Evolutionary conservation across 768 basidiomycete genomes (phyloP).

Genomic region (Pilatotrama ljubarskyi): DNA sequence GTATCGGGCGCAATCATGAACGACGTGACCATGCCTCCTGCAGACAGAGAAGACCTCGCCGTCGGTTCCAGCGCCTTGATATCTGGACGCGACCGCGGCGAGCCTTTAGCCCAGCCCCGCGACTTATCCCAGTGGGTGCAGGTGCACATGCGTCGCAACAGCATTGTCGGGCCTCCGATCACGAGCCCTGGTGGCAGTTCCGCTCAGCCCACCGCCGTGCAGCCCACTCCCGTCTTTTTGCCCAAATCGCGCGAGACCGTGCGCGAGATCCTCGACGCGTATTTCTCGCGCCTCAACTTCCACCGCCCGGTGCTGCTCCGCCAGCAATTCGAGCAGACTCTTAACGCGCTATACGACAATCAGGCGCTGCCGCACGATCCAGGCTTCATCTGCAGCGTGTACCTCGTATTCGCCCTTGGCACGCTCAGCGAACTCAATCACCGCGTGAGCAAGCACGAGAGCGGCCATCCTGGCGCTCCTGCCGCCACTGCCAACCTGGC

Average conservation of each 20-base stretch:
- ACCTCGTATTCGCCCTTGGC: slow-evolving; percentile 76
- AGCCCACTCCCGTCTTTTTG: slow-evolving; percentile 59
- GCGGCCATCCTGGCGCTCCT: slow-evolving; percentile 37
- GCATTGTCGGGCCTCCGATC: slow-evolving; percentile 26
- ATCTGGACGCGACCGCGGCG: slow-evolving; percentile 68
- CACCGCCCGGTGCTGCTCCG: slow-evolving; percentile 79
- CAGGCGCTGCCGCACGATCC: slow-evolving; percentile 60
- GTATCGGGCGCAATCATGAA: slow-evolving; percentile 71
- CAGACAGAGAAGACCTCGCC: slow-evolving; percentile 72
- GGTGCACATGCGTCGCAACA: slow-evolving; percentile 49
- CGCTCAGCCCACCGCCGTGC: slow-evolving; percentile 18
- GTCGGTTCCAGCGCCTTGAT: slow-evolving; percentile 72
- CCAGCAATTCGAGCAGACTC: slow-evolving; percentile 62
- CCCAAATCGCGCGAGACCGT: slow-evolving; percentile 76
- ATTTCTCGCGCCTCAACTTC: slow-evolving; percentile 75
- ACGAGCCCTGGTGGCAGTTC: slow-evolving; percentile 16
- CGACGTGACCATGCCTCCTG: slow-evolving; percentile 55
- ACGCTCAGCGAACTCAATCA: slow-evolving; percentile 83
- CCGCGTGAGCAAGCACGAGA: slow-evolving; percentile 55
- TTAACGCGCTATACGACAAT: slow-evolving; percentile 68
- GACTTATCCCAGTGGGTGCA: slow-evolving; percentile 63
- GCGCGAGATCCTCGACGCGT: slow-evolving; percentile 60
- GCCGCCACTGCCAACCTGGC: slow-evolving; percentile 26
- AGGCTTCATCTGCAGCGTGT: slow-evolving; percentile 76
- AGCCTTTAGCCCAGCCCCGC: slow-evolving; percentile 52